phyloP scores from a whole-genome alignment of 2,329 filamentous ascomycete species.

The Apiospora koreana region DNA sequence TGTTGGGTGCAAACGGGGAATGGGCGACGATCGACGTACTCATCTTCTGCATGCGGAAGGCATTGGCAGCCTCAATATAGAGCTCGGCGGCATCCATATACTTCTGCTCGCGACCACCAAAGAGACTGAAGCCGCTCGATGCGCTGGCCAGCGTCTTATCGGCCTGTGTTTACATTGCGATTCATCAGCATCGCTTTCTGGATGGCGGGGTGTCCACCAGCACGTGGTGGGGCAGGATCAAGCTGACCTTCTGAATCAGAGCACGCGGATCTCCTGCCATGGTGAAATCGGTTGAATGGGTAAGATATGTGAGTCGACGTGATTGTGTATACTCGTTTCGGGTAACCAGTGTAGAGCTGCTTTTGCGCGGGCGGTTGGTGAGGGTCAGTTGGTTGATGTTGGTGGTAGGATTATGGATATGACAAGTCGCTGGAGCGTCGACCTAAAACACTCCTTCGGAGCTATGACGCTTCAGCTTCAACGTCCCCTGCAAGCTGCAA shows the following conservation, averaged over 20 bases:
- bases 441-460: slow-evolving; percentile 14
- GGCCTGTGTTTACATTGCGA: slow-evolving; percentile 59
- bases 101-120: slow-evolving; percentile 84
- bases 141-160: slow-evolving; percentile 79
- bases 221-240: slow-evolving; percentile 28
- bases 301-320: not conserved
- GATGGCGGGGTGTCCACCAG: not conserved
- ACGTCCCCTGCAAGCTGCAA: not conserved
- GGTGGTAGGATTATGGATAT: not conserved
- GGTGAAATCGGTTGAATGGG: not conserved
- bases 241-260: slow-evolving; percentile 72
- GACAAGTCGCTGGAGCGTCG: slow-evolving; percentile 3
- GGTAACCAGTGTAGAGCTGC: not conserved
- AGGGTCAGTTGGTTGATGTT: not conserved
- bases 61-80: slow-evolving; percentile 87
- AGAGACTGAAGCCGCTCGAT: slow-evolving; percentile 81
- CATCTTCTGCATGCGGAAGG: slow-evolving; percentile 84
- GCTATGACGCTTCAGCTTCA: slow-evolving; percentile 17
- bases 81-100: slow-evolving; percentile 86
- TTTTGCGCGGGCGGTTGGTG: not conserved
- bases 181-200: slow-evolving; percentile 7
- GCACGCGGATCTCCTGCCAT: slow-evolving; percentile 80
- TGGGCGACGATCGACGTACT: slow-evolving; percentile 50
- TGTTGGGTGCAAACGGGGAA: not conserved
- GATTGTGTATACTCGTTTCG: not conserved